Percentiles rank a stretch among this genome's conserved stretches.
Evolutionary conservation across 768 basidiomycete species (phyloP).

Genomic region (Mrakia hoshinonis): DNA sequence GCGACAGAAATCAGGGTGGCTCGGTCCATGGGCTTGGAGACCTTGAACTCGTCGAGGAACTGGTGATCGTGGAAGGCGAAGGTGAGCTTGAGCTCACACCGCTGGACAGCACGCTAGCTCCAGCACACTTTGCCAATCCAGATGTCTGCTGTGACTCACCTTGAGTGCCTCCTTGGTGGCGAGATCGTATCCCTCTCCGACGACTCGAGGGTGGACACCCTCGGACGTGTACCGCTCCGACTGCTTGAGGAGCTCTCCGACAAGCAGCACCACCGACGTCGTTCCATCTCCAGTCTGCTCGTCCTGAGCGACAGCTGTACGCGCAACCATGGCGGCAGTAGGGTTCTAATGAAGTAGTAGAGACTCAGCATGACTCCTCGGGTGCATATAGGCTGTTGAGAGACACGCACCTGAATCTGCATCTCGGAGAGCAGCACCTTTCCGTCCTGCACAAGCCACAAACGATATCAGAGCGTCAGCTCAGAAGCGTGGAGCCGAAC

Average conservation of each 20-base stretch:
- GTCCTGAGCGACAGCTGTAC: constrained; percentile 96
- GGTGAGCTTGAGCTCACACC: background rate
- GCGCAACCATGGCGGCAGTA: constrained; percentile 97
- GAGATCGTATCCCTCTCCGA: constrained; percentile 90
- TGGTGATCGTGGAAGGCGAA: constrained; percentile 37
- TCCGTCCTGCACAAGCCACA: constrained; percentile 53
- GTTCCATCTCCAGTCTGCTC: constrained; percentile 99
- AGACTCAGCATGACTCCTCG: too few relatives aligned
- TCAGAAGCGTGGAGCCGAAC: too few relatives aligned
- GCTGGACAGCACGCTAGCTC: background rate
- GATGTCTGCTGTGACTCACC: constrained; percentile 6
- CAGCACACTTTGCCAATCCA: background rate
- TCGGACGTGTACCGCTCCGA: constrained; percentile 96
- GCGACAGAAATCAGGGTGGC: constrained; percentile 87
- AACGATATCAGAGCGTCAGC: constrained; percentile 3
- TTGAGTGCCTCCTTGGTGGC: constrained; percentile 87
- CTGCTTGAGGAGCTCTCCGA: constrained; percentile 92
- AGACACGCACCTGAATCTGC: constrained; percentile 66
- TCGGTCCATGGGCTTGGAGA: constrained; percentile 61
- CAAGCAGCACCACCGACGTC: constrained; percentile 89
- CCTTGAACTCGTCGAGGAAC: constrained; percentile 90
- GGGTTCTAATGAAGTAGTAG: constrained; percentile 53
- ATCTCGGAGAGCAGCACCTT: constrained; percentile 97
- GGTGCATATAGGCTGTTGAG: too few relatives aligned
- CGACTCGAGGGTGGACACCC: constrained; percentile 94